Conservation (phyloP, 2,329 filamentous ascomycete genomes). For the Bertia moriformis region DNA sequence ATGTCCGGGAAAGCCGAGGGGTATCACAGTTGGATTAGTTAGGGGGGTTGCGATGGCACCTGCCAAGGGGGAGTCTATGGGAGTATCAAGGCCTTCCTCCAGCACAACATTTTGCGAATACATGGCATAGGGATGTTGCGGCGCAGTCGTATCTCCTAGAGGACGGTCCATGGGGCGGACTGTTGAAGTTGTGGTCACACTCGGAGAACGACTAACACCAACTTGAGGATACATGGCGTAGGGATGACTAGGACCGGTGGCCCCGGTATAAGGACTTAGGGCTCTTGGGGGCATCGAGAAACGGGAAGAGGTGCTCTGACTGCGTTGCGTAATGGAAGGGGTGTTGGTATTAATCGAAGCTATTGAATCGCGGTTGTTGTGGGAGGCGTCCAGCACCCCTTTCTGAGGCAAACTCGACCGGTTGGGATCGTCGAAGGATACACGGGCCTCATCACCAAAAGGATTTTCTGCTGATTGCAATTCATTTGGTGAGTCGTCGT, state of each 20-base stretch:
- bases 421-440: not conserved
- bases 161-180: not conserved
- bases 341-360: not conserved
- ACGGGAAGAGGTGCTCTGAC: not conserved
- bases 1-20: not conserved
- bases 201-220: not conserved
- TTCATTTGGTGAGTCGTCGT: not conserved
- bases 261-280: not conserved
- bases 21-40: too few relatives aligned
- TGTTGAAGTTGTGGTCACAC: not conserved
- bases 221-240: conserved; percentile 1
- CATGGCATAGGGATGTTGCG: conserved; percentile 1
- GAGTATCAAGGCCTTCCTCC: not conserved
- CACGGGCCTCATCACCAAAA: not conserved
- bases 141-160: not conserved
- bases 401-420: conserved; percentile 1
- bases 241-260: not conserved
- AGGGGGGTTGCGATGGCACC: too few relatives aligned
- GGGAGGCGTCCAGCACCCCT: not conserved
- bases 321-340: not conserved
- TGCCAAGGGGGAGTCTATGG: not conserved
- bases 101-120: not conserved
- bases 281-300: not conserved
- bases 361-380: not conserved
- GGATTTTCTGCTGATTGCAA: not conserved